Evolutionary conservation across 1,139 yeast genomes (phyloP), one percentile per base, ranked within the genome.

Genomic region (Ashbya aceris): DNA sequence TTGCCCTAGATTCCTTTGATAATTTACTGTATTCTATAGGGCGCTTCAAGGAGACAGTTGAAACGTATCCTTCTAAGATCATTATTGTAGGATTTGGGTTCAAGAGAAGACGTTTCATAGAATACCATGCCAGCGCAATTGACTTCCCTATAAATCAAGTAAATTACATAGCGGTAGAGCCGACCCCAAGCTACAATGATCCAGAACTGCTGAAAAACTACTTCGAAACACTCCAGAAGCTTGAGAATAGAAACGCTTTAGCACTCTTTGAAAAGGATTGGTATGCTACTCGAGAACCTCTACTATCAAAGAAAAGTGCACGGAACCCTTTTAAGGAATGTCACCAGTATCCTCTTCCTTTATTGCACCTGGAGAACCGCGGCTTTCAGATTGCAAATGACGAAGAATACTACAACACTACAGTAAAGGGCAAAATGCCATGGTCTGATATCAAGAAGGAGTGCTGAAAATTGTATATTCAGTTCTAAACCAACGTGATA

Each of bases 1-100:
- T 65, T 59, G 89, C 95, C 0, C 65, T 86, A 36, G 95, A 85
- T 58, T 83, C 94, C 1, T 81, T 80, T 58, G 95, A 85, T 56
- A 85, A 85, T 57, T 73, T 84, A 7, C 49, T 83, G 2, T 83
- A 76, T 56, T 76, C 82, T 51, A 51, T 84, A 2, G 70, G 76
- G 38, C 65, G 81, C 39, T 84, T 71, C 56, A 63, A 70, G 36
- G 79, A 79, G 51, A 49, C 71, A 1, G 60, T 65, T 6, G 64
- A 67, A 0, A 33, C 11, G 1, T 79, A 73, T 49, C 94, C 95
- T 0, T 41, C 54, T 1, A 52, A 51, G 2, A 65, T 83, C 2
- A 73, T 77, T 0, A 69, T 85, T 5, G 73, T 79, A 6, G 94
- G 95, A 2, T 83, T 83, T 57, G 86, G 77, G 40, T 85, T 85